phyloP scores from a whole-genome alignment of 768 basidiomycete species.

The Xerocomellus intermedius region DNA sequence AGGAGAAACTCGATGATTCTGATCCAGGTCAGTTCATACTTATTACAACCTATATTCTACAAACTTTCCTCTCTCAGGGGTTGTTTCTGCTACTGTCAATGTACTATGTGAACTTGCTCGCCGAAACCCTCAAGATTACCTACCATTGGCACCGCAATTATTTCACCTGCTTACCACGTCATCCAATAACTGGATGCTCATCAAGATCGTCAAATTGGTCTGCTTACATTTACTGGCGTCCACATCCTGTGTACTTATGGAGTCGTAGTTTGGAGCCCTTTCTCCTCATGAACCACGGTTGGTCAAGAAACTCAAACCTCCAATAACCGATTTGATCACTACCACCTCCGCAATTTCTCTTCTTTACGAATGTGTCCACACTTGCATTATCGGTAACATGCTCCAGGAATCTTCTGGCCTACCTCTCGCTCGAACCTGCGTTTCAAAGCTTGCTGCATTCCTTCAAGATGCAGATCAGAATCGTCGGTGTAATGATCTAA shows the following conservation, averaged over 20 bases:
- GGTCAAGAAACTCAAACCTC: slow-evolving; percentile 90
- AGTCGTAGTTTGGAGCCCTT: slow-evolving; percentile 80
- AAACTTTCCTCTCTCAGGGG: slow-evolving; percentile 48
- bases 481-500: slow-evolving; percentile 51
- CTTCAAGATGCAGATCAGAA: slow-evolving; percentile 95
- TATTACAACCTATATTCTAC: background rate
- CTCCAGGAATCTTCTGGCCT: slow-evolving; percentile 75
- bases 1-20: slow-evolving; percentile 78
- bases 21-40: slow-evolving; percentile 52
- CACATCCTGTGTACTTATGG: background rate
- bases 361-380: slow-evolving; percentile 97
- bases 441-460: slow-evolving; percentile 91
- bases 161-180: slow-evolving; percentile 93
- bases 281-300: slow-evolving; percentile 91
- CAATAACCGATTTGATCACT: slow-evolving; percentile 92
- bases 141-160: slow-evolving; percentile 85
- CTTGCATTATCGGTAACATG: slow-evolving; percentile 97
- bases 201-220: slow-evolving; percentile 96
- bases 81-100: slow-evolving; percentile 92
- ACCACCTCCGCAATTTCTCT: slow-evolving; percentile 95
- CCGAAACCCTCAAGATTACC: slow-evolving; percentile 73
- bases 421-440: slow-evolving; percentile 80
- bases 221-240: slow-evolving; percentile 18
- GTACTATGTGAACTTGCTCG: slow-evolving; percentile 91
- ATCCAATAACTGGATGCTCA: slow-evolving; percentile 99